Evolutionary conservation across 31 red algal species (phyloP).

Genomic region (Asparagopsis taxiformis): DNA sequence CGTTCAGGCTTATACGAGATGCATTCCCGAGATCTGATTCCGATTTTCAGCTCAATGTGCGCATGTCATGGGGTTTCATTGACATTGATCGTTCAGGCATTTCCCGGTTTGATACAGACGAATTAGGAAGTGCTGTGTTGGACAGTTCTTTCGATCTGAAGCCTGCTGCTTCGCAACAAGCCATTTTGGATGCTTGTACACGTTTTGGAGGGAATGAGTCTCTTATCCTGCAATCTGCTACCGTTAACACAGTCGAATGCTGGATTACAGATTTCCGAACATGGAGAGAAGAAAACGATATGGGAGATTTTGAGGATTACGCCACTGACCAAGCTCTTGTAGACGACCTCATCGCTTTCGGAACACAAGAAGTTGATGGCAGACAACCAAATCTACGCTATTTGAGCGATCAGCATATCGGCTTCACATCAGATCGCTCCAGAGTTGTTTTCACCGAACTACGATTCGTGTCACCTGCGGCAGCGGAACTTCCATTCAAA

Average conservation of each 20-base stretch:
- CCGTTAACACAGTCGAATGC: slow-evolving; percentile 36
- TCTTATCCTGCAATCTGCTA: slow-evolving; percentile 14
- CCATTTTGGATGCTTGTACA: slow-evolving; percentile 37
- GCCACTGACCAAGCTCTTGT: slow-evolving; percentile 12
- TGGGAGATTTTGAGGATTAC: slow-evolving; percentile 28
- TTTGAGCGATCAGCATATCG: slow-evolving; percentile 13
- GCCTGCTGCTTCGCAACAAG: slow-evolving; percentile 37
- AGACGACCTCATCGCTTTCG: slow-evolving; percentile 36
- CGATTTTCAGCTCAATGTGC: slow-evolving; percentile 15
- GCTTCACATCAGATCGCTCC: slow-evolving; percentile 5
- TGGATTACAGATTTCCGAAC: slow-evolving; percentile 57
- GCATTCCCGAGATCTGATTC: slow-evolving; percentile 18
- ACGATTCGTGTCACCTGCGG: slow-evolving; percentile 16
- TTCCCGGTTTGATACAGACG: slow-evolving; percentile 32
- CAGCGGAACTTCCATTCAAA: slow-evolving; percentile 15
- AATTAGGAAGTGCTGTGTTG: slow-evolving; percentile 32
- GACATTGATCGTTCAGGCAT: slow-evolving; percentile 60
- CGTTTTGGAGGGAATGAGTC: neutral
- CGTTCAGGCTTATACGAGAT: slow-evolving; percentile 6
- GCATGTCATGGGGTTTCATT: slow-evolving; percentile 53
- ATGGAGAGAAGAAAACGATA: slow-evolving; percentile 15
- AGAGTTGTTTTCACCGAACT: slow-evolving; percentile 46
- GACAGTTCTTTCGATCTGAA: slow-evolving; percentile 65
- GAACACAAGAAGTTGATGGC: neutral
- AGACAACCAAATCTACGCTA: slow-evolving; percentile 23